phyloP scores from a whole-genome alignment of 371 early-diverging fungal genomes.

The Entomophthora muscae region DNA sequence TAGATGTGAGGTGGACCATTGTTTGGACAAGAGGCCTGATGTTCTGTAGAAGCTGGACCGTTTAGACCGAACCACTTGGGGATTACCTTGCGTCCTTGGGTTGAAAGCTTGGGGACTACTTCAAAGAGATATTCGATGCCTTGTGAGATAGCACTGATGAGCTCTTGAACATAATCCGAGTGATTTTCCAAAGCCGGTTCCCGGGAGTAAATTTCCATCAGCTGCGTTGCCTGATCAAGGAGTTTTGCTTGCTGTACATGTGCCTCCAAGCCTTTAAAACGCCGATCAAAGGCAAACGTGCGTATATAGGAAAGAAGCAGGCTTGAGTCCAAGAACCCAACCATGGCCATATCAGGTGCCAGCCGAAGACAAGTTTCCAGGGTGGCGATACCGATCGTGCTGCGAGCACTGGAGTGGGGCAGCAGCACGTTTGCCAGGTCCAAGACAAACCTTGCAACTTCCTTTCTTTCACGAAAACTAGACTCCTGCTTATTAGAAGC shows the following conservation, averaged over 20 bases:
- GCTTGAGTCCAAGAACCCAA: not conserved
- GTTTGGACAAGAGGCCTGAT: not conserved
- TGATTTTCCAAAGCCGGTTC: not conserved
- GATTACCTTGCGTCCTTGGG: not conserved
- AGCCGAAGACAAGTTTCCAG: not conserved
- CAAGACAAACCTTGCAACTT: not conserved
- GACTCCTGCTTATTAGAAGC: not conserved
- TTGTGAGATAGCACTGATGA: not conserved
- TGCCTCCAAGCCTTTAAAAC: not conserved
- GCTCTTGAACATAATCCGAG: not conserved
- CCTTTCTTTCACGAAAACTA: not conserved
- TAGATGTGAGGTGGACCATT: not conserved
- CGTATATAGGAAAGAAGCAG: not conserved
- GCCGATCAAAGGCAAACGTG: not conserved
- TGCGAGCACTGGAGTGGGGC: not conserved
- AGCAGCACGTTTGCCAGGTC: not conserved
- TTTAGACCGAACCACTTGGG: not conserved
- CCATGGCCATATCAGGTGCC: not conserved
- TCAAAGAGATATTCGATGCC: not conserved
- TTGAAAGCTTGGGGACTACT: not conserved
- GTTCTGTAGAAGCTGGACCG: not conserved
- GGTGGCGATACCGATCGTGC: not conserved
- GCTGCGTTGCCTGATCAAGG: not conserved
- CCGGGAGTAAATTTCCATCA: not conserved
- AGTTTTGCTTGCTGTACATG: not conserved